Evolutionary conservation across 148 eudicot genomes (phyloP), one percentile per base, ranked within the genome.

Genomic region (Persicaria maculosa): DNA sequence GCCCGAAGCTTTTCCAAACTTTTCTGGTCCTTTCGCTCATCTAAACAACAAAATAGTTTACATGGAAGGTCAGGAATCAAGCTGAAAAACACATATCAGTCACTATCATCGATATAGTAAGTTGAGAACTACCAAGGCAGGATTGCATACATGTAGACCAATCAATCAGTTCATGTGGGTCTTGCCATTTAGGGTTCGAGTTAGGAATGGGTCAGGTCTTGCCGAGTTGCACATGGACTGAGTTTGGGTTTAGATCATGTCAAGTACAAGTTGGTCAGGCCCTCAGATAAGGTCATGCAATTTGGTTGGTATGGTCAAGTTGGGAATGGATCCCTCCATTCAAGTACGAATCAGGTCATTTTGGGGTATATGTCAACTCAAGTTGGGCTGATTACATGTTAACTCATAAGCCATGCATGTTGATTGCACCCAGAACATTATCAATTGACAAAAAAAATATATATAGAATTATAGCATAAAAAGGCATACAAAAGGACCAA

Each of bases 1-100:
- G 83, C 83, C 77, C 88, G 89, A 80, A 94, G 93, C 77, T 80
- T 90, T 78, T 94, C 98, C 84, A 94, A 79, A 64, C 85, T 80
- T 77, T 91, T 87, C 80, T 90, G 92, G 79, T 94, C 97, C 86
- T 86, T 92, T 17, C 81, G 82, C 55, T 93, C 93, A 78, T 89
- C 96, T 93, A 80, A 45, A 15, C 55, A 74, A 46, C 4, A 74
- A 15, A 57, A 46, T 40, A 3, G 40, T 36, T 40, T 12, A 4
- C 43, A 2, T 12, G 19, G 43, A 4, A 43, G 1, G 8, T 16
- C 70, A 40, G n/a, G 11, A 36, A 65, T 4, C 8, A 40, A 14
- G 19, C 17, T 11, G 45, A 64, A 9, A 61, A 61, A 31, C 8
- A 25, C 20, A 61, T 10, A 61, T 61, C 25, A 22, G 52, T 48